phyloP scores from a whole-genome alignment of 2,329 filamentous ascomycete species.

The Cordyceps farinosa region DNA sequence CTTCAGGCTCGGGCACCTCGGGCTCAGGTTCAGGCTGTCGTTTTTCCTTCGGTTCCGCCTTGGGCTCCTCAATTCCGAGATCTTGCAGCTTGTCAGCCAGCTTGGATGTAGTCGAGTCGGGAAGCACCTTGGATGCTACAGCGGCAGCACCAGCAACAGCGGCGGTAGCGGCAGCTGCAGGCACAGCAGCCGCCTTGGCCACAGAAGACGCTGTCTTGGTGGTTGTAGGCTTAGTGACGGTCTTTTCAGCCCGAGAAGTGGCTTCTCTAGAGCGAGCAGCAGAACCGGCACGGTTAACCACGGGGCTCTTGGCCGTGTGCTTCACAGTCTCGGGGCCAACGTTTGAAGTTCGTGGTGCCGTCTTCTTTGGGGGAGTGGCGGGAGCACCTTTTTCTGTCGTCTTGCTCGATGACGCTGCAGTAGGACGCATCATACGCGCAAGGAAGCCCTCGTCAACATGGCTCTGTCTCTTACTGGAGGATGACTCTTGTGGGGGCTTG shows the following conservation, averaged over 20 bases:
- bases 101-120: neutral
- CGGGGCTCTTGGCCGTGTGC: constrained; percentile 24
- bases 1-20: neutral
- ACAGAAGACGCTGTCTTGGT: constrained; percentile 5
- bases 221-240: neutral
- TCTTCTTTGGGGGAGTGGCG: constrained; percentile 47
- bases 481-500: constrained; percentile 36
- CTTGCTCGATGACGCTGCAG: constrained; percentile 65
- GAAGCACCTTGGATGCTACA: neutral
- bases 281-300: constrained; percentile 12
- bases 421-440: constrained; percentile 79
- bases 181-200: neutral
- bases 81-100: constrained; percentile 11
- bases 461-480: constrained; percentile 46
- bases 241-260: constrained; percentile 3
- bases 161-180: neutral
- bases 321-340: constrained; percentile 12
- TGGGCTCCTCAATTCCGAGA: constrained; percentile 2
- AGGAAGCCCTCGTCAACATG: constrained; percentile 68
- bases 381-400: constrained; percentile 56
- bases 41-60: neutral
- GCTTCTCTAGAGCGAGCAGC: constrained; percentile 10
- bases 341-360: constrained; percentile 16
- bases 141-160: constrained; percentile 2
- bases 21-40: neutral